Conservation (phyloP, 1,284 basidiomycete genomes). For the Tilletia indica region DNA sequence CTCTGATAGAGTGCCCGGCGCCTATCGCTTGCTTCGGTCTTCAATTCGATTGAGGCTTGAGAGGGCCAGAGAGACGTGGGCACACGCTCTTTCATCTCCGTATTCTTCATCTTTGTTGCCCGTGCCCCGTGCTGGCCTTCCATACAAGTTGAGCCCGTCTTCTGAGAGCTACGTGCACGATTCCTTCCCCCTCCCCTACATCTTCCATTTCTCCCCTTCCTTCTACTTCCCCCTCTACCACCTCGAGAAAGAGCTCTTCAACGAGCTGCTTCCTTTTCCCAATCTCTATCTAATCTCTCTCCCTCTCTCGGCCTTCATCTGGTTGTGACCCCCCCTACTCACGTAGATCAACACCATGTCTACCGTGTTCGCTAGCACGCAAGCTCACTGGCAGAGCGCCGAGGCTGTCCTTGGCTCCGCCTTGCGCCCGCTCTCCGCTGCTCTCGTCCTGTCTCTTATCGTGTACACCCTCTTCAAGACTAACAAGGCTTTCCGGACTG, state of each 20-base stretch:
- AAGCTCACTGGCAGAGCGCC: constrained; percentile 16
- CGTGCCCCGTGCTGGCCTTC: too few relatives aligned
- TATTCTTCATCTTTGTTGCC: too few relatives aligned
- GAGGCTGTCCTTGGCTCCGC: constrained; percentile 13
- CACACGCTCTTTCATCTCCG: too few relatives aligned
- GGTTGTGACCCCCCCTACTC: not conserved
- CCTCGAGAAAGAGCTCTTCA: constrained; percentile 9
- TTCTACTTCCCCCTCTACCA: not conserved
- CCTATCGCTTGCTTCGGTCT: too few relatives aligned
- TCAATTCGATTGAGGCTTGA: too few relatives aligned
- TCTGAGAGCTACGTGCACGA: not conserved
- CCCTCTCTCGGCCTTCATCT: constrained; percentile 7
- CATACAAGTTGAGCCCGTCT: too few relatives aligned
- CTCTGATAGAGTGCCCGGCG: too few relatives aligned
- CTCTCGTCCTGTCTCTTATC: not conserved
- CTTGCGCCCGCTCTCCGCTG: constrained; percentile 12
- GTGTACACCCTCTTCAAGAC: constrained; percentile 5
- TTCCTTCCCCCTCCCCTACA: not conserved
- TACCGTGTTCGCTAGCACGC: constrained; percentile 15
- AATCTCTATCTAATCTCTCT: not conserved
- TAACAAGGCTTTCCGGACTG: constrained; percentile 15
- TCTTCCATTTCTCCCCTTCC: not conserved
- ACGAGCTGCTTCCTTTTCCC: not conserved
- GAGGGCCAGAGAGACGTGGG: too few relatives aligned
- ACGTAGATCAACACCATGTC: constrained; percentile 11